Percentiles rank a stretch among this genome's conserved stretches.
Evolutionary conservation across 2,329 filamentous ascomycete species (phyloP).

Genomic region (Cryphonectria japonica): DNA sequence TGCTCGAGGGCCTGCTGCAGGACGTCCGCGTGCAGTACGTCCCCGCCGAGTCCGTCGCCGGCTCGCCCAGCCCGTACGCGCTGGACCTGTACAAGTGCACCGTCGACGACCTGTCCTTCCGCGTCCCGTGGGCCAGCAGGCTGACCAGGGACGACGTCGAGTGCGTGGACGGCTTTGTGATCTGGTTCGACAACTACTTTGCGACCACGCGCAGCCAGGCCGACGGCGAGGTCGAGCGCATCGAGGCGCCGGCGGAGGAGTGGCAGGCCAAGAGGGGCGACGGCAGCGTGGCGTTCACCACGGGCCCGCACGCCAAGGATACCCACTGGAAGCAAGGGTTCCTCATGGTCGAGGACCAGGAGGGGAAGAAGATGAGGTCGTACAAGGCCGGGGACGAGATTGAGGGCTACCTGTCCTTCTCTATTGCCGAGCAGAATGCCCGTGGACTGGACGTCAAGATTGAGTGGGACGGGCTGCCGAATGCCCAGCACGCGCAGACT

Average conservation of each 20-base stretch:
- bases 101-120: conserved; percentile 75
- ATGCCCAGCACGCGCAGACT: conserved; percentile 45
- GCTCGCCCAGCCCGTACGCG: conserved; percentile 67
- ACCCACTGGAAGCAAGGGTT: conserved; percentile 94
- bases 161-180: conserved; percentile 79
- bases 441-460: conserved; percentile 68
- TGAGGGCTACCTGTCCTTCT: conserved; percentile 70
- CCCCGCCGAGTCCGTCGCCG: conserved; percentile 63
- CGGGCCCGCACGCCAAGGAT: conserved; percentile 72
- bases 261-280: conserved; percentile 62
- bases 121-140: conserved; percentile 65
- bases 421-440: conserved; percentile 70
- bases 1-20: conserved; percentile 81
- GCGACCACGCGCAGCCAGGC: conserved; percentile 57
- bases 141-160: conserved; percentile 63
- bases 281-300: conserved; percentile 82
- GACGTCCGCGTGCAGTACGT: conserved; percentile 80
- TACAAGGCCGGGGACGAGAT: conserved; percentile 61
- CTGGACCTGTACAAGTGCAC: conserved; percentile 77
- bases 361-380: conserved; percentile 39
- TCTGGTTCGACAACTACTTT: conserved; percentile 97
- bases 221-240: conserved; percentile 50
- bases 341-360: conserved; percentile 67
- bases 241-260: conserved; percentile 61
- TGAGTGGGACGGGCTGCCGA: conserved; percentile 55